These are phyloP conservation scores for Purshia tridentata DNA, from an alignment of 306 rosid genomes.

Conservation along the genomic window DNA sequence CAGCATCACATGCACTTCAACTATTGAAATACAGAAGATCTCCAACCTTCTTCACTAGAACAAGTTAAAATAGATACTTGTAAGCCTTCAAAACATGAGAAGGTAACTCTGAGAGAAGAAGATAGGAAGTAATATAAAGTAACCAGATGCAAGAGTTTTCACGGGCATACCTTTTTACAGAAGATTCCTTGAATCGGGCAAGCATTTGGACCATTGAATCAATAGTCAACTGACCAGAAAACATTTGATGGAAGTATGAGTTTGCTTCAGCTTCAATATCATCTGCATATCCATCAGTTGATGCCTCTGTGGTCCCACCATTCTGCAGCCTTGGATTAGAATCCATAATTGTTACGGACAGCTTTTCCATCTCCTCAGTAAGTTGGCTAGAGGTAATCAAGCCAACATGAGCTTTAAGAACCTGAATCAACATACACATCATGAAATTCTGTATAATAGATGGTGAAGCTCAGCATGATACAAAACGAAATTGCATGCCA, in stretches of 20 bases:
- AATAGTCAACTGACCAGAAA: conserved; percentile 72
- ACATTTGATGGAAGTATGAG: conserved; percentile 84
- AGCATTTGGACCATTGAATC: conserved; percentile 86
- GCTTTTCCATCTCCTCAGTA: conserved; percentile 84
- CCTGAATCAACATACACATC: conserved; percentile 43
- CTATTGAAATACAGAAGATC: conserved; percentile 4
- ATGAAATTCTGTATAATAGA: conserved; percentile 19
- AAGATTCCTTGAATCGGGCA: conserved; percentile 77
- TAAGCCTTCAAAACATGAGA: not conserved
- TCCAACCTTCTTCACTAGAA: not conserved
- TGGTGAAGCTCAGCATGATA: not conserved
- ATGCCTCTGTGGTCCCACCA: conserved; percentile 61
- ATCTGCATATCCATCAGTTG: conserved; percentile 71
- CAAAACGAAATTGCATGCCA: conserved; percentile 2
- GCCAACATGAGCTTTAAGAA: conserved; percentile 70
- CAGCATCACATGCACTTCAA: not conserved
- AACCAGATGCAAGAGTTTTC: conserved; percentile 7
- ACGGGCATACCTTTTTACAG: conserved; percentile 62
- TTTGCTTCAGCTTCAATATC: conserved; percentile 93
- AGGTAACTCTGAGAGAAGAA: not conserved
- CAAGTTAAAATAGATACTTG: not conserved
- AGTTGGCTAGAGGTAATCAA: conserved; percentile 51
- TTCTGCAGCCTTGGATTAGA: conserved; percentile 72
- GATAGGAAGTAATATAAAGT: not conserved
- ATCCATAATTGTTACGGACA: conserved; percentile 56